Base-by-base conservation (phyloP, 768 basidiomycete species). In the Amanita exitialis region DNA sequence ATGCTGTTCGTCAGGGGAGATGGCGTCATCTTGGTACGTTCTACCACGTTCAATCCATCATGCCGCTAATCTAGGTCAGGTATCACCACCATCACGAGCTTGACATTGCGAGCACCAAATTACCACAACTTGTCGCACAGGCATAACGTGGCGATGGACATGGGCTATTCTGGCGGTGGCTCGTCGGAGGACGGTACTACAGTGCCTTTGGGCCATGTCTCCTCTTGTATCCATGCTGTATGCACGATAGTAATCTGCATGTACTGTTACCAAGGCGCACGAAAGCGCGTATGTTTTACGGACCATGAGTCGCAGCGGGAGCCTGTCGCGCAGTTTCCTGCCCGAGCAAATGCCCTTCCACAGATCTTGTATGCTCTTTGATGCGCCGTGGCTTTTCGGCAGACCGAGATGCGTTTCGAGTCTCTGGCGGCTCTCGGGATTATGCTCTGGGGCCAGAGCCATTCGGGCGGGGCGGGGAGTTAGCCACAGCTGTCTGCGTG, bases 1-100 rank as follows among this genome's bases (percentile, higher is more conserved):
- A 98, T 99, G 95, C 74, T 99, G 37, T 99, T 97, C 61, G 94
- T 99, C 1, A 75, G 96, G 65, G 95, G 95, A 46, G 95, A 97
- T 64, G 92, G 95, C 50, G 95, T 98, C 16, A 97, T 98, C 56
- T 70, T 98, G 64, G 95, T 96, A 55, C 54, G 83, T 72, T 21
- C 41, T 66, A 23, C 43, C 5, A 15, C 35, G 39, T 18, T 39
- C 15, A 23, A 45, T 54, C 18, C 39, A 46, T 37, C 10, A 16
- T 32, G 18, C 38, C 49, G 52, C 60, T 52, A 21, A 44, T 44
- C 35, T 23, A 57, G 43, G 49, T 53, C 53, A 90, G 87, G 87
- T 90, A 41, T 90, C 87, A 4, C 87, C 87, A 44, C 87, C 87
- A 43, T 80, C 85, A 52, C 79, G 87, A 61, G 79, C 81, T 67